Evolutionary conservation across 2,329 filamentous ascomycete genomes (phyloP).

Genomic region (Neonectria ditissima): DNA sequence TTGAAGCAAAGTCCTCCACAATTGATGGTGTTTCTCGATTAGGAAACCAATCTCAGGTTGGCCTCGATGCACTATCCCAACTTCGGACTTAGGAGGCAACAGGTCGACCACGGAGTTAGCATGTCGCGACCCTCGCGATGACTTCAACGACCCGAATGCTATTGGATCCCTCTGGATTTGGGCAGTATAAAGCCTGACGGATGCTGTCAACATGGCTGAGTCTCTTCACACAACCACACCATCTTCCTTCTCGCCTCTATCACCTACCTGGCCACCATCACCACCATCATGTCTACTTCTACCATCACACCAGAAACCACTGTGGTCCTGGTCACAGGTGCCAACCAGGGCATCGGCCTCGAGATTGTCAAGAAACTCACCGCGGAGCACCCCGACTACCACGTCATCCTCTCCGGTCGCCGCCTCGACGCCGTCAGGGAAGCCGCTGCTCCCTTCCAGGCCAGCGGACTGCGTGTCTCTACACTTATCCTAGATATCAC

Average conservation of each 20-base stretch:
- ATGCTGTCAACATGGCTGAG: not conserved
- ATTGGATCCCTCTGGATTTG: not conserved
- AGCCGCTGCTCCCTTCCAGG: constrained; percentile 24
- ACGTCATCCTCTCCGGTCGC: constrained; percentile 31
- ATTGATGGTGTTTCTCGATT: constrained; percentile 22
- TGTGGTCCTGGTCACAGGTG: constrained; percentile 25
- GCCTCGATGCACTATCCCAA: constrained; percentile 27
- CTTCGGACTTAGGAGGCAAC: constrained; percentile 31
- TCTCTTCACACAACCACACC: constrained; percentile 6
- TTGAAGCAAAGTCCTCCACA: not conserved
- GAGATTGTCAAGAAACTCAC: constrained; percentile 27
- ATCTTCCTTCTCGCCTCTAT: constrained; percentile 7
- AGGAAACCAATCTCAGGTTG: constrained; percentile 35
- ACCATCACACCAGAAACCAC: constrained; percentile 21
- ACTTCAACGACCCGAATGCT: not conserved
- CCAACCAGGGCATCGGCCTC: constrained; percentile 33
- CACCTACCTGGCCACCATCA: not conserved
- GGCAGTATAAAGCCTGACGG: constrained; percentile 21
- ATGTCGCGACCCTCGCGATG: not conserved
- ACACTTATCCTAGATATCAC: constrained; percentile 32
- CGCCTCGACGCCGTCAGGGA: constrained; percentile 18
- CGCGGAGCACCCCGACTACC: constrained; percentile 24
- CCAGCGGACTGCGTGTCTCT: constrained; percentile 19
- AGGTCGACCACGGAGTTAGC: constrained; percentile 19
- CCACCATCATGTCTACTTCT: constrained; percentile 22